These are phyloP conservation scores for Chytriomyces confervae DNA, from an alignment of 192 early-diverging fungal genomes.

Conservation along the genomic window DNA sequence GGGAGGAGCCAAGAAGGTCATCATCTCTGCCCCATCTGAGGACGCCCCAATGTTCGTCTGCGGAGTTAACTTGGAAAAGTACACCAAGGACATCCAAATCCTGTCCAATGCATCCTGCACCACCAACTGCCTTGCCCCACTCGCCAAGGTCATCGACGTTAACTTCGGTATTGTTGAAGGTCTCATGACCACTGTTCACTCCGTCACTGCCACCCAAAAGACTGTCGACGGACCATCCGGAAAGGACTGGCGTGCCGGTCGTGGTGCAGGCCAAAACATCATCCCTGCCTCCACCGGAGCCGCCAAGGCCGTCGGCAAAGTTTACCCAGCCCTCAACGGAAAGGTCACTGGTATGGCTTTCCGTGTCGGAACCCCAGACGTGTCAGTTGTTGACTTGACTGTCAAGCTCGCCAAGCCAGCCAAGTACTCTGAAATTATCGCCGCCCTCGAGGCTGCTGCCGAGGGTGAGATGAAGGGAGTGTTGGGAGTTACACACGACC, in stretches of 20 bases:
- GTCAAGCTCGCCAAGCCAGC: constrained; percentile 89
- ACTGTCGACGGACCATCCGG: constrained; percentile 97
- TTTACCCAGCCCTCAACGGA: constrained; percentile 90
- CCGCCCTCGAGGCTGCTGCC: constrained; percentile 82
- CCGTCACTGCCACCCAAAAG: constrained; percentile 99
- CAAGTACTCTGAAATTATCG: constrained; percentile 89
- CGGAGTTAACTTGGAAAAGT: constrained; percentile 93
- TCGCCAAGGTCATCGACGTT: constrained; percentile 96
- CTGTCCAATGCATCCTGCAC: constrained; percentile 99
- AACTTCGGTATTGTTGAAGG: constrained; percentile 95
- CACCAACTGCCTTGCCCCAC: constrained; percentile 98
- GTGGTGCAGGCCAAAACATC: constrained; percentile 96
- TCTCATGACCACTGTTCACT: constrained; percentile 98
- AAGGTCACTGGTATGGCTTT: constrained; percentile 99
- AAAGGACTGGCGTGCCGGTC: constrained; percentile 98
- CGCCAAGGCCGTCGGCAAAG: constrained; percentile 99
- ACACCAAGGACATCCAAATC: constrained; percentile 81
- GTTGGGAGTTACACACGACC: constrained; percentile 91
- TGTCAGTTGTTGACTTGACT: constrained; percentile 97
- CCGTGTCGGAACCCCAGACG: constrained; percentile 93
- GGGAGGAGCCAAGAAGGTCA: constrained; percentile 98
- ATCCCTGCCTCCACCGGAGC: constrained; percentile 98
- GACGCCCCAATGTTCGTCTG: constrained; percentile 99
- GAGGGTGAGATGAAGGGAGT: constrained; percentile 87
- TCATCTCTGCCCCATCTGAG: constrained; percentile 95